phyloP scores from a whole-genome alignment of 495 filamentous ascomycete species.

The Chaetomidium leptoderma region DNA sequence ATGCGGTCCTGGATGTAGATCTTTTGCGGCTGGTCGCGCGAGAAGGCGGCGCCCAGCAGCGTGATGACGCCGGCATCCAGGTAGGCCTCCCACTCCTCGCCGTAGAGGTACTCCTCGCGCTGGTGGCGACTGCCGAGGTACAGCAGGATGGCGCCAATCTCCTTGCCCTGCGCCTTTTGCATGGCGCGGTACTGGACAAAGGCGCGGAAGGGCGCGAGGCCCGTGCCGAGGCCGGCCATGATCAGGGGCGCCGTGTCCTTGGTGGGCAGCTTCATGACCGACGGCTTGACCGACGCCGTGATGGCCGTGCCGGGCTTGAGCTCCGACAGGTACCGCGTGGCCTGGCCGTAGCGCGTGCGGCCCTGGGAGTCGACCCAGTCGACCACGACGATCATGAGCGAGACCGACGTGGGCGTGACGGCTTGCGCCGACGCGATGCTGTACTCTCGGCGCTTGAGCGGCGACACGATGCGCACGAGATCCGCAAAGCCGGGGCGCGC shows the following conservation, averaged over 20 bases:
- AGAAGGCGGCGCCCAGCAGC: slow-evolving; percentile 89
- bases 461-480: slow-evolving; percentile 80
- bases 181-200: slow-evolving; percentile 97
- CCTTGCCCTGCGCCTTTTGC: slow-evolving; percentile 91
- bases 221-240: slow-evolving; percentile 99
- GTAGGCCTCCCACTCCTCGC: slow-evolving; percentile 99
- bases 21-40: slow-evolving; percentile 93
- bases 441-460: slow-evolving; percentile 95
- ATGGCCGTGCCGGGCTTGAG: slow-evolving; percentile 70
- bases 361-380: slow-evolving; percentile 85
- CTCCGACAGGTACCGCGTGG: slow-evolving; percentile 77
- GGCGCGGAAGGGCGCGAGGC: slow-evolving; percentile 94
- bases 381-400: slow-evolving; percentile 98
- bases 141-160: slow-evolving; percentile 86
- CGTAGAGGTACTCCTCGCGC: slow-evolving; percentile 97
- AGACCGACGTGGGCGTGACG: slow-evolving; percentile 77
- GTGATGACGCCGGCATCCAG: slow-evolving; percentile 93
- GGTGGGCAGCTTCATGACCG: slow-evolving; percentile 89
- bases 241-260: slow-evolving; percentile 85
- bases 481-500: slow-evolving; percentile 89
- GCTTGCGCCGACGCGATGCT: slow-evolving; percentile 95
- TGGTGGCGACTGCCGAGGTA: slow-evolving; percentile 97
- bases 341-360: slow-evolving; percentile 86
- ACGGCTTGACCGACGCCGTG: slow-evolving; percentile 91
- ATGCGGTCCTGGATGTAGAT: slow-evolving; percentile 99